Percentiles rank a stretch among this genome's conserved stretches.
These are phyloP conservation scores for Linnemannia schmuckeri DNA, from an alignment of 192 early-diverging fungal genomes.

Conservation along the genomic window DNA sequence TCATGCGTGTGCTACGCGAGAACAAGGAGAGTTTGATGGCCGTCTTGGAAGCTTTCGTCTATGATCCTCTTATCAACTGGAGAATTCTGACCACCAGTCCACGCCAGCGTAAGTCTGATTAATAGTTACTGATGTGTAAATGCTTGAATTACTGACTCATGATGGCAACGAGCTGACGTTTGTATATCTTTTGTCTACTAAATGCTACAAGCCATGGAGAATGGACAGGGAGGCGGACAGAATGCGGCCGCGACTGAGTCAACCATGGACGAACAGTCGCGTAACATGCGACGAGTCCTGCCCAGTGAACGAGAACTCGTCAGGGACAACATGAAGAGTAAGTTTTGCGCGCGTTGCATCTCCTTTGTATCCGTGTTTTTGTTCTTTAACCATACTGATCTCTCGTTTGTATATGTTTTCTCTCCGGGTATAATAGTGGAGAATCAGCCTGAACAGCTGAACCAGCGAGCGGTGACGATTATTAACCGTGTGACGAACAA, in stretches of 20 bases:
- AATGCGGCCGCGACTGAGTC: slow-evolving; percentile 23
- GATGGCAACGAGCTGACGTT: neutral
- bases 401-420: neutral
- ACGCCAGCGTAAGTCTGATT: slow-evolving; percentile 47
- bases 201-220: slow-evolving; percentile 34
- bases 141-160: neutral
- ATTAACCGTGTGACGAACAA: slow-evolving; percentile 94
- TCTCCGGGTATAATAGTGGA: slow-evolving; percentile 43
- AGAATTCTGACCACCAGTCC: slow-evolving; percentile 75
- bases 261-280: slow-evolving; percentile 43
- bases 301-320: slow-evolving; percentile 52
- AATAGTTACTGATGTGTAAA: neutral
- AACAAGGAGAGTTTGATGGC: slow-evolving; percentile 99
- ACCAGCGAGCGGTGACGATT: slow-evolving; percentile 84
- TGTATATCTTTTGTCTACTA: neutral
- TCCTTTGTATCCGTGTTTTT: slow-evolving; percentile 10
- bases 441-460: slow-evolving; percentile 74
- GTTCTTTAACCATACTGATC: neutral
- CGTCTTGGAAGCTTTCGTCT: slow-evolving; percentile 97
- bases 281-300: slow-evolving; percentile 39
- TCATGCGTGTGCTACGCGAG: slow-evolving; percentile 93
- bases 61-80: slow-evolving; percentile 96
- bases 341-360: slow-evolving; percentile 7
- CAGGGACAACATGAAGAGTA: slow-evolving; percentile 60
- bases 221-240: slow-evolving; percentile 43